Evolutionary conservation across 495 filamentous ascomycete species (phyloP).

Genomic region (Penicillium atrosanguineum): DNA sequence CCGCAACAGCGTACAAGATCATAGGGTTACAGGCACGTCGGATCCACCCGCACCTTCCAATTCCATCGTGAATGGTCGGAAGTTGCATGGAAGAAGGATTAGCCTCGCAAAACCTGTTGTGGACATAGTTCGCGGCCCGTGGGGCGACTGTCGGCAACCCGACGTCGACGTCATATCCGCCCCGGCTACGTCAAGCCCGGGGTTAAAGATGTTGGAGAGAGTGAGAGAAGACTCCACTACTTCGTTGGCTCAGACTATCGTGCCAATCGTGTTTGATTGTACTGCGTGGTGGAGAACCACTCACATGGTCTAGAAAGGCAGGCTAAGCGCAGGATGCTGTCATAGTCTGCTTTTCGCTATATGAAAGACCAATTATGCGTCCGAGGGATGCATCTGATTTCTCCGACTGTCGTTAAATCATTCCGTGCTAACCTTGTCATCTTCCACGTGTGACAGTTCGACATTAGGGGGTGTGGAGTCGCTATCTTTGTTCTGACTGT

Average conservation of each 20-base stretch:
- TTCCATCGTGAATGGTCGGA: background rate
- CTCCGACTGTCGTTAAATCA: background rate
- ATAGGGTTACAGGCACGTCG: background rate
- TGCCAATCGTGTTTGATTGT: background rate
- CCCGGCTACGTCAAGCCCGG: background rate
- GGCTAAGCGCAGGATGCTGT: background rate
- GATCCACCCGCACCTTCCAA: background rate
- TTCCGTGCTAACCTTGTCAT: background rate
- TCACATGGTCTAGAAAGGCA: background rate
- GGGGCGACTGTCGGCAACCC: background rate
- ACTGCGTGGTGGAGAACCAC: background rate
- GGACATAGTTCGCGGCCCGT: background rate
- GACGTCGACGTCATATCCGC: constrained; percentile 1
- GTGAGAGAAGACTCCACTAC: background rate
- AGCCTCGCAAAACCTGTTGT: constrained; percentile 1
- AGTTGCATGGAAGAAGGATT: background rate
- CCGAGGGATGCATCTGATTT: background rate
- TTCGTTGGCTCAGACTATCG: background rate
- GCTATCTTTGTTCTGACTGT: background rate
- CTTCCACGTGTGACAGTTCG: background rate
- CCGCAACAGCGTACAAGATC: background rate
- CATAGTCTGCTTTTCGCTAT: background rate
- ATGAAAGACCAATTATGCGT: background rate
- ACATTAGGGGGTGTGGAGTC: background rate
- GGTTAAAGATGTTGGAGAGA: background rate